A percentile compares a stretch with the other conserved stretches of the same genome.
These are phyloP conservation scores for Mycena floridula DNA, from an alignment of 768 basidiomycete genomes.

Conservation along the genomic window DNA sequence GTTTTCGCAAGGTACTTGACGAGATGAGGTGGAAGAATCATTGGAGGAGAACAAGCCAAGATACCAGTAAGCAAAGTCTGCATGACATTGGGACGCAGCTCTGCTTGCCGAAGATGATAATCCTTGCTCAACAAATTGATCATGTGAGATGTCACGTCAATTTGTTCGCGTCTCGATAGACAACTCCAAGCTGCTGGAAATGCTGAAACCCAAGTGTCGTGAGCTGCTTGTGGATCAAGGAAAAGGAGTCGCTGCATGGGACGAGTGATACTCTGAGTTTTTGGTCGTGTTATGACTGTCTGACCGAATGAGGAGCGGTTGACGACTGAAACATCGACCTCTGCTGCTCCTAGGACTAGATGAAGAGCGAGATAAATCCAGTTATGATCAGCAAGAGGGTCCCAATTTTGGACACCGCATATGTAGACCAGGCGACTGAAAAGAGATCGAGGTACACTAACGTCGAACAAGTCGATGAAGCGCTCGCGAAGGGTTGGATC, in stretches of 20 bases:
- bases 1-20: conserved; percentile 96
- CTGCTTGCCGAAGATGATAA: conserved; percentile 85
- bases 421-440: conserved; percentile 83
- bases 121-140: conserved; percentile 89
- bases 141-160: conserved; percentile 83
- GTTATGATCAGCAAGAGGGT: conserved; percentile 82
- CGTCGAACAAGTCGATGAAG: conserved; percentile 88
- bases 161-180: conserved; percentile 82
- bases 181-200: conserved; percentile 86
- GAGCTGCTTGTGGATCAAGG: conserved; percentile 70
- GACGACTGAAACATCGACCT: conserved; percentile 27
- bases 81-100: conserved; percentile 86
- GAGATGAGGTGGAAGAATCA: conserved; percentile 89
- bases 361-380: conserved; percentile 93
- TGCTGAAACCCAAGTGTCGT: conserved; percentile 80
- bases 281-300: conserved; percentile 28
- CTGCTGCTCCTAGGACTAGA: conserved; percentile 67
- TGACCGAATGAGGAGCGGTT: background rate
- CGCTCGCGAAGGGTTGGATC: conserved; percentile 73
- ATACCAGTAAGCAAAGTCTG: conserved; percentile 85
- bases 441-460: conserved; percentile 80
- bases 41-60: conserved; percentile 78
- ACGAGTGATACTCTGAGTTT: conserved; percentile 54
- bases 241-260: conserved; percentile 81
- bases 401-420: conserved; percentile 93